Conservation (phyloP, 352 stramenopile species). For the Phytophthora pseudosyringae region DNA sequence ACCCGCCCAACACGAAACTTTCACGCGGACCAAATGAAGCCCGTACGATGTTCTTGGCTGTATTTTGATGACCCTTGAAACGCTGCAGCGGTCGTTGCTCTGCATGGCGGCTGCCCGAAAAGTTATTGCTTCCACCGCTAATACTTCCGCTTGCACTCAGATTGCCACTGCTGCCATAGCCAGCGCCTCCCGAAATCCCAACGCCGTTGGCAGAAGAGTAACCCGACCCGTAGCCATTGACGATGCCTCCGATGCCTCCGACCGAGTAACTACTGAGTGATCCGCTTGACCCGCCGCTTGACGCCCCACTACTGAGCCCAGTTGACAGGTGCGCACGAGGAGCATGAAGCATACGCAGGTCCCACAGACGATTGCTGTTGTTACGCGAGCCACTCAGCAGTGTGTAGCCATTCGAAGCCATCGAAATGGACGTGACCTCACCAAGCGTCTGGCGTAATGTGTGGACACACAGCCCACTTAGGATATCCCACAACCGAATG, state of each 20-base stretch:
- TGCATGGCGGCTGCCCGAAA: slow-evolving; percentile 36
- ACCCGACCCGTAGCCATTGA: slow-evolving; percentile 28
- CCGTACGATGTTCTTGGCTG: slow-evolving; percentile 88
- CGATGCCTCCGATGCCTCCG: slow-evolving; percentile 14
- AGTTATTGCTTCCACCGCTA: slow-evolving; percentile 28
- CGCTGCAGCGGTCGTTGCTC: slow-evolving; percentile 82
- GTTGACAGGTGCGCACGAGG: slow-evolving; percentile 68
- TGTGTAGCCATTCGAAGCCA: slow-evolving; percentile 82
- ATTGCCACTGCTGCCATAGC: slow-evolving; percentile 36
- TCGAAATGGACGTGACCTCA: slow-evolving; percentile 87
- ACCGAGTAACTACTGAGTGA: slow-evolving; percentile 36
- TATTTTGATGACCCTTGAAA: slow-evolving; percentile 92
- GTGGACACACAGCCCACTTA: slow-evolving; percentile 88
- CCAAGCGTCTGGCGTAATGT: slow-evolving; percentile 85
- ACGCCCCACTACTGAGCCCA: slow-evolving; percentile 29
- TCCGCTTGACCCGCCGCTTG: slow-evolving; percentile 33
- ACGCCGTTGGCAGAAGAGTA: slow-evolving; percentile 29
- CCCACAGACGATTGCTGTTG: slow-evolving; percentile 90
- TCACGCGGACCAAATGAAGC: slow-evolving; percentile 86
- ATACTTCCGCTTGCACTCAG: slow-evolving; percentile 31
- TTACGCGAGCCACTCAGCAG: slow-evolving; percentile 86
- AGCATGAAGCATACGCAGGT: slow-evolving; percentile 86
- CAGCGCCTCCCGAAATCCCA: slow-evolving; percentile 24
- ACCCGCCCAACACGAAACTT: slow-evolving; percentile 87
- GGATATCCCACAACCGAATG: slow-evolving; percentile 89